Conservation (phyloP, 1,284 basidiomycete genomes). For the Cystobasidium pallidum region DNA sequence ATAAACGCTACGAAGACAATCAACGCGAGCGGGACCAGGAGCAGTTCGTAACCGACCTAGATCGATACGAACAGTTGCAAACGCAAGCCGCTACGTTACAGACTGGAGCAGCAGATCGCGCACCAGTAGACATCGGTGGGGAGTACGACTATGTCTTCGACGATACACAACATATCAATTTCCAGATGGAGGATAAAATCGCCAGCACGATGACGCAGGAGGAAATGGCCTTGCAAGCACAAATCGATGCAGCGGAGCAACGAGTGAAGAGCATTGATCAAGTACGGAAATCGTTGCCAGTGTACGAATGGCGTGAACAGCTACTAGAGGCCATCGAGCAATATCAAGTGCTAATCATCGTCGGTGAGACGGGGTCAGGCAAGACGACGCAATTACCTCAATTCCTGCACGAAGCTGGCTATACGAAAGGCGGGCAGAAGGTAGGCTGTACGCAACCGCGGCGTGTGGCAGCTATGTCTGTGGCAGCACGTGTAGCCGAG, state of each 20-base stretch:
- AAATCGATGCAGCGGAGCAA: slow-evolving; percentile 89
- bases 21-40: slow-evolving; percentile 63
- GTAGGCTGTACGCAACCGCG: slow-evolving; percentile 98
- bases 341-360: slow-evolving; percentile 67
- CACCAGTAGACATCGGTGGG: slow-evolving; percentile 66
- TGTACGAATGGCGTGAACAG: slow-evolving; percentile 81
- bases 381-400: slow-evolving; percentile 99
- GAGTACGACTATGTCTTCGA: slow-evolving; percentile 97
- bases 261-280: slow-evolving; percentile 82
- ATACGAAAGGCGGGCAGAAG: slow-evolving; percentile 79
- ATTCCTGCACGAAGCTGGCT: slow-evolving; percentile 93
- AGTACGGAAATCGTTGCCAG: slow-evolving; percentile 86
- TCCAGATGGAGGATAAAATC: slow-evolving; percentile 65
- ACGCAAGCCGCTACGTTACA: slow-evolving; percentile 85
- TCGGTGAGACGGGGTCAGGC: slow-evolving; percentile 63
- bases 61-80: slow-evolving; percentile 79
- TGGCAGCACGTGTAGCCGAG: slow-evolving; percentile 96
- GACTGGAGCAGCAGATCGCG: slow-evolving; percentile 85
- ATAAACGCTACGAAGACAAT: slow-evolving; percentile 91
- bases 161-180: slow-evolving; percentile 93
- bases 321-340: slow-evolving; percentile 85
- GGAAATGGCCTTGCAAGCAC: slow-evolving; percentile 79
- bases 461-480: slow-evolving; percentile 98
- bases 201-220: slow-evolving; percentile 72
- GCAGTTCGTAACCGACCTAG: slow-evolving; percentile 92